Evolutionary conservation across 2,329 filamentous ascomycete species (phyloP).

Genomic region (Aspergillus felis): DNA sequence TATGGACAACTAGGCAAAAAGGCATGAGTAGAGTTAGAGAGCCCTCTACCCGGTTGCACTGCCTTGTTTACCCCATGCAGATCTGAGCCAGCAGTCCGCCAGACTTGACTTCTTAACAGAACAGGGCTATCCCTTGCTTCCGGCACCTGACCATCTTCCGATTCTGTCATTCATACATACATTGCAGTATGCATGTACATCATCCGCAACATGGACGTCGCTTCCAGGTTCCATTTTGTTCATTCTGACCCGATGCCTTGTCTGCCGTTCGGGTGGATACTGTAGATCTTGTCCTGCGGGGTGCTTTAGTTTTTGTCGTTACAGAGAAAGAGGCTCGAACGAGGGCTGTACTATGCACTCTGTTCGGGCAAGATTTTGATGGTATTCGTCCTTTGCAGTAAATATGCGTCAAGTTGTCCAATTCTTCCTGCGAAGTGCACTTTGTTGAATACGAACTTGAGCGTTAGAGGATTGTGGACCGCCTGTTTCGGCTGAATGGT

Average conservation of each 20-base stretch:
- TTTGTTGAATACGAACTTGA: background rate
- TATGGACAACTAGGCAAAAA: too few relatives aligned
- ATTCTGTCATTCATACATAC: background rate
- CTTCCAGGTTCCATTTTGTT: conserved; percentile 10
- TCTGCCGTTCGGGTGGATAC: background rate
- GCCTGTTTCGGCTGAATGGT: background rate
- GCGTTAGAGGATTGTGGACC: background rate
- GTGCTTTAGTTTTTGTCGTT: background rate
- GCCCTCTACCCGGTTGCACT: background rate
- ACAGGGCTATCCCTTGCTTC: conserved; percentile 16
- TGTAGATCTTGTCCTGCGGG: background rate
- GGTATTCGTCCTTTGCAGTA: background rate
- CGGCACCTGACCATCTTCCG: conserved; percentile 4
- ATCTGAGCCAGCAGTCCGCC: background rate
- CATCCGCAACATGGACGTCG: conserved; percentile 1
- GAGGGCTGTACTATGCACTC: background rate
- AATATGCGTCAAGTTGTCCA: background rate
- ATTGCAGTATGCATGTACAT: conserved; percentile 7
- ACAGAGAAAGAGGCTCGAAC: background rate
- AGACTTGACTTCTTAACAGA: background rate
- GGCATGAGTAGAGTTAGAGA: too few relatives aligned
- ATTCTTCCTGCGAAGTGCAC: background rate
- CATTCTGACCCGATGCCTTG: background rate
- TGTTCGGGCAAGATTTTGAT: background rate
- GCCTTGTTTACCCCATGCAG: background rate